Base-by-base conservation (phyloP, 352 stramenopile species). In the Phytophthora palmivora region DNA sequence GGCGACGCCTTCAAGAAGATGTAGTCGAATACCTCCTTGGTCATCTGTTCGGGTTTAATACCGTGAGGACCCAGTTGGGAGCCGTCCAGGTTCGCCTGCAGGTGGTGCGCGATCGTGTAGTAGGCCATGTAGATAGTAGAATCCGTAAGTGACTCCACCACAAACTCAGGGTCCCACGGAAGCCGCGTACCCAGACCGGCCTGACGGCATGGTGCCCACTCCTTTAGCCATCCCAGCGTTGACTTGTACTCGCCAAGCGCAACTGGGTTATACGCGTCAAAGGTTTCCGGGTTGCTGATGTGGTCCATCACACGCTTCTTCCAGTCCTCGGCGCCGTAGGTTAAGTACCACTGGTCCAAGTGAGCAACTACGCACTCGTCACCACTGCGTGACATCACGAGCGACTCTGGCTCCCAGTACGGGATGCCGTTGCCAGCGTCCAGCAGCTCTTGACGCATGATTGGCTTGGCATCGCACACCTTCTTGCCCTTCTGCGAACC, bases 41-140 rank as follows among this genome's bases (percentile, higher is more conserved):
- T 99, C 75, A 96, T 71, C 61, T 96, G 77, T 60, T 95, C 86
- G 1, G 88, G 67, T 59, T 80, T 86, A 63, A 97, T 94, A 42
- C 82, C 83, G 62, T 92, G 78, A 19, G 93, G 96, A 28, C 94
- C 95, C 28, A 89, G 84, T 45, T 88, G 73, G 16, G 91, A 94
- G 26, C 97, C 97, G 67, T 99, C 94, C 24, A 99, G 65, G 82
- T 98, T 98, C 68, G 72, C 68, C 67, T 99, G 97, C 55, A 99
- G 78, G 70, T 99, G 85, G 82, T 99, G 96, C 5, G 97, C 94
- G 62, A 99, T 99, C 9, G 98, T 99, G 77, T 99, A 99, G 79
- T 99, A 99, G 24, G 98, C 97, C 98, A 99, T 99, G 86, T 99
- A 99, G 64, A 99, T 99, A 15, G 98, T 99, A 78, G 93, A 99